Conservation (phyloP, 768 basidiomycete species). For the Gymnopilus dilepis region DNA sequence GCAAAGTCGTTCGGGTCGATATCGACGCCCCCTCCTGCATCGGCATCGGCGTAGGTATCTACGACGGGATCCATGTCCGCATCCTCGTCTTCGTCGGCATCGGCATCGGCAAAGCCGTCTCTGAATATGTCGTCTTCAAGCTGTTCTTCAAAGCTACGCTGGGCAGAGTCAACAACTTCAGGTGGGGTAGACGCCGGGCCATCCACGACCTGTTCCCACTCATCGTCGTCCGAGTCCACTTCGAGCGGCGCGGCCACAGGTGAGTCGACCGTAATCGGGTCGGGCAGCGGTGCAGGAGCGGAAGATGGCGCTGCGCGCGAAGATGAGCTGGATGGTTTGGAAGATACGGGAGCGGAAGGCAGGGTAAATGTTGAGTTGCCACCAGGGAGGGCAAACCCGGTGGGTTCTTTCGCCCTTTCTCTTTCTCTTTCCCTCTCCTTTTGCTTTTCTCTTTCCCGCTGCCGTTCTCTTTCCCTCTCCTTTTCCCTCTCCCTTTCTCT, state of each 20-base stretch:
- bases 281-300: background rate
- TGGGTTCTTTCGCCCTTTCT: slow-evolving; percentile 6
- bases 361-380: slow-evolving; percentile 9
- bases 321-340: background rate
- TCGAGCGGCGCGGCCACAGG: slow-evolving; percentile 5
- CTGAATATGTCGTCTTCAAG: slow-evolving; percentile 35
- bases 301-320: slow-evolving; percentile 3
- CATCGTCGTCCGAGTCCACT: slow-evolving; percentile 31
- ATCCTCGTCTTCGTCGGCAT: slow-evolving; percentile 6
- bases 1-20: slow-evolving; percentile 46
- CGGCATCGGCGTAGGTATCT: slow-evolving; percentile 1
- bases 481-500: no score
- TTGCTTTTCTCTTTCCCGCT: no score
- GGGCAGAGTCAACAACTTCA: slow-evolving; percentile 14
- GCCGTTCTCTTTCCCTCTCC: no score
- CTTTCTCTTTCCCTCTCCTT: no score
- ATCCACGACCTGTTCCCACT: slow-evolving; percentile 54
- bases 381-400: slow-evolving; percentile 20
- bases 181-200: background rate
- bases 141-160: slow-evolving; percentile 18
- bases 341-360: slow-evolving; percentile 8
- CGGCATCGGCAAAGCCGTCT: slow-evolving; percentile 21
- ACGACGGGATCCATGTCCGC: slow-evolving; percentile 12
- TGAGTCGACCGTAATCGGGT: background rate
- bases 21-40: slow-evolving; percentile 31